Conservation (phyloP, 2,329 filamentous ascomycete species). For the Blumeria graminis region DNA sequence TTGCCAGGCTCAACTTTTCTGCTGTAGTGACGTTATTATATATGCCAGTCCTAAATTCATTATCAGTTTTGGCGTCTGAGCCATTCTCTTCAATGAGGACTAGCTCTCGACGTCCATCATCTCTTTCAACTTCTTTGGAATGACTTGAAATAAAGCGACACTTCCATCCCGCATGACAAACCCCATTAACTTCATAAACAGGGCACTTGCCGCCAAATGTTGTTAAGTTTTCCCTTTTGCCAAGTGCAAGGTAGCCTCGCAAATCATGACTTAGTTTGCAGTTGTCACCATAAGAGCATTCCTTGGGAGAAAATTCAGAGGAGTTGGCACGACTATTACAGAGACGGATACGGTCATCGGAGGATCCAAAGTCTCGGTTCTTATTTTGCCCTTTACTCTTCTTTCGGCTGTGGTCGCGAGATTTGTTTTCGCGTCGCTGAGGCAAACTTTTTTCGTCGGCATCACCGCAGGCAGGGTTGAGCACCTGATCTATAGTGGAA, state of each 20-base stretch:
- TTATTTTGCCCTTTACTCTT: slow-evolving; percentile 60
- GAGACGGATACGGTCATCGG: slow-evolving; percentile 50
- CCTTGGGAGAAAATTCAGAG: slow-evolving; percentile 58
- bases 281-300: slow-evolving; percentile 54
- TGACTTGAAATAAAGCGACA: slow-evolving; percentile 80
- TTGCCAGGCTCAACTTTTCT: slow-evolving; percentile 51
- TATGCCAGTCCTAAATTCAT: slow-evolving; percentile 32
- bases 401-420: slow-evolving; percentile 22
- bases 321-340: slow-evolving; percentile 49
- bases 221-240: slow-evolving; percentile 55
- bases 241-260: slow-evolving; percentile 59
- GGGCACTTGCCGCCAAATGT: slow-evolving; percentile 62
- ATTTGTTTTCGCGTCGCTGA: too few species aligned
- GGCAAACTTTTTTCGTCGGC: too few species aligned
- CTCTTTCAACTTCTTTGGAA: slow-evolving; percentile 51
- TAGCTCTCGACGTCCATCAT: slow-evolving; percentile 65
- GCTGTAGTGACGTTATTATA: slow-evolving; percentile 49
- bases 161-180: slow-evolving; percentile 73
- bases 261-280: slow-evolving; percentile 72
- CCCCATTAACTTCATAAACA: slow-evolving; percentile 51
- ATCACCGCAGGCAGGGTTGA: too few species aligned
- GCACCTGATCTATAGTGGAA: too few species aligned
- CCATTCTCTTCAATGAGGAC: slow-evolving; percentile 31
- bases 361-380: slow-evolving; percentile 55
- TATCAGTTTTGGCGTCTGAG: slow-evolving; percentile 13